Conservation (phyloP, 768 basidiomycete genomes). For the Rubroboletus pulcherrimus region DNA sequence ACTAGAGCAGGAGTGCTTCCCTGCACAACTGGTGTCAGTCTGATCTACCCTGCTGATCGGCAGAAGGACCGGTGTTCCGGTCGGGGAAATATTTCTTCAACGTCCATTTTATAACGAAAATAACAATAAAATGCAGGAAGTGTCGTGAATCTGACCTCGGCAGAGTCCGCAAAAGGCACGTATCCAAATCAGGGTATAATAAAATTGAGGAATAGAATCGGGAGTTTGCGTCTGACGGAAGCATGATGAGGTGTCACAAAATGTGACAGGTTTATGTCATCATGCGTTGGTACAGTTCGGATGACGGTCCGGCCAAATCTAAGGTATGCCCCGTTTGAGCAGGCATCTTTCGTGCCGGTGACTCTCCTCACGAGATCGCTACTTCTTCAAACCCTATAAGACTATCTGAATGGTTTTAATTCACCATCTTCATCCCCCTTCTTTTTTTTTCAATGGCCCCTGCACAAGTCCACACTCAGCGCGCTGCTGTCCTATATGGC, state of each 20-base stretch:
- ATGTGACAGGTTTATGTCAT: slow-evolving; percentile 29
- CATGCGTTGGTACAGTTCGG: slow-evolving; percentile 24
- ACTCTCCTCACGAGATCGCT: slow-evolving; percentile 34
- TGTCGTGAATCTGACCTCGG: slow-evolving; percentile 11
- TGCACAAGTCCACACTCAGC: slow-evolving; percentile 50
- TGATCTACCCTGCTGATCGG: slow-evolving; percentile 34
- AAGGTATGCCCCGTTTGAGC: slow-evolving; percentile 20
- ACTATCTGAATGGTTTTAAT: slow-evolving; percentile 23
- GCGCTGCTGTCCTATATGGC: slow-evolving; percentile 80
- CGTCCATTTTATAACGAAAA: slow-evolving; percentile 4
- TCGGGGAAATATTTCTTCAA: slow-evolving; percentile 3
- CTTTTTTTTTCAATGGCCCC: slow-evolving; percentile 37
- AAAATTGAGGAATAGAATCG: slow-evolving; percentile 24
- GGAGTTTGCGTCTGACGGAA: slow-evolving; percentile 23
- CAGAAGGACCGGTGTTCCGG: slow-evolving; percentile 27
- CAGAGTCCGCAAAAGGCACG: slow-evolving; percentile 7
- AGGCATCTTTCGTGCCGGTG: slow-evolving; percentile 25
- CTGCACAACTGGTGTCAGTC: background rate
- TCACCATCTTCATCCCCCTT: slow-evolving; percentile 23
- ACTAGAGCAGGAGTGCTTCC: background rate
- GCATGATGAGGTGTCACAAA: slow-evolving; percentile 14
- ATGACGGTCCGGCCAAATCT: slow-evolving; percentile 31
- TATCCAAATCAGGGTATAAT: slow-evolving; percentile 22
- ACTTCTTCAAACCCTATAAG: slow-evolving; percentile 34
- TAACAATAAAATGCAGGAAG: slow-evolving; percentile 7